Conservation (phyloP, 768 basidiomycete genomes). For the Pulveroboletus frians region DNA sequence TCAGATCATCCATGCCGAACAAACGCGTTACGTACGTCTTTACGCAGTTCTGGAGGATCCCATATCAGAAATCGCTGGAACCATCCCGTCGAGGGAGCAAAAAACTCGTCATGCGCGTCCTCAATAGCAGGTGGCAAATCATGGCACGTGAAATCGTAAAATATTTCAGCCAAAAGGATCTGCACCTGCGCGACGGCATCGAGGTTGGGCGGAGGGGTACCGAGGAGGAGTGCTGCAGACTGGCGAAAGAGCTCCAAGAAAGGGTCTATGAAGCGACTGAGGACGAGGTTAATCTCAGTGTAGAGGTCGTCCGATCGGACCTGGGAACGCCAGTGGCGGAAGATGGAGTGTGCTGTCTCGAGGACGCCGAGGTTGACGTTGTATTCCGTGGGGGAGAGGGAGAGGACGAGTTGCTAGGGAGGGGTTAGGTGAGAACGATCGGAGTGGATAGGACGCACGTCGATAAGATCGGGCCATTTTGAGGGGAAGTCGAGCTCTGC, state of each 20-base stretch:
- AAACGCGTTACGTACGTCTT: constrained; percentile 46
- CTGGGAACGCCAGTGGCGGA: constrained; percentile 87
- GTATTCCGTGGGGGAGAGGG: constrained; percentile 77
- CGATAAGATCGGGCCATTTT: constrained; percentile 83
- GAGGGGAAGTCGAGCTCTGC: constrained; percentile 89
- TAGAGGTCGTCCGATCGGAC: constrained; percentile 85
- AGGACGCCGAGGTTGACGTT: constrained; percentile 85
- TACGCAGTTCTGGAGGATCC: constrained; percentile 63
- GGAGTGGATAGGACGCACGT: constrained; percentile 51
- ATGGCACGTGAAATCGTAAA: constrained; percentile 91
- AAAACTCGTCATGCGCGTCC: constrained; percentile 80
- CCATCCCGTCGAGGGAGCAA: constrained; percentile 61
- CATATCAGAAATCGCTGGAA: constrained; percentile 79
- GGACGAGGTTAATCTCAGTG: constrained; percentile 86
- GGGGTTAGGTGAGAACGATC: constrained; percentile 13
- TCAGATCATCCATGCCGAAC: constrained; percentile 3
- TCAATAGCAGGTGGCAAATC: constrained; percentile 94
- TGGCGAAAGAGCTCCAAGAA: constrained; percentile 81
- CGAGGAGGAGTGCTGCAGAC: constrained; percentile 51
- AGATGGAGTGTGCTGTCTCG: constrained; percentile 94
- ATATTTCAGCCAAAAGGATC: constrained; percentile 78
- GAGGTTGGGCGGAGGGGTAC: constrained; percentile 35
- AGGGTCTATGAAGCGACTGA: constrained; percentile 74
- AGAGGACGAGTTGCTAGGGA: constrained; percentile 78
- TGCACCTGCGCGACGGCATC: constrained; percentile 64